Conservation (phyloP, 306 rosid genomes). For the Quillaja saponaria region DNA sequence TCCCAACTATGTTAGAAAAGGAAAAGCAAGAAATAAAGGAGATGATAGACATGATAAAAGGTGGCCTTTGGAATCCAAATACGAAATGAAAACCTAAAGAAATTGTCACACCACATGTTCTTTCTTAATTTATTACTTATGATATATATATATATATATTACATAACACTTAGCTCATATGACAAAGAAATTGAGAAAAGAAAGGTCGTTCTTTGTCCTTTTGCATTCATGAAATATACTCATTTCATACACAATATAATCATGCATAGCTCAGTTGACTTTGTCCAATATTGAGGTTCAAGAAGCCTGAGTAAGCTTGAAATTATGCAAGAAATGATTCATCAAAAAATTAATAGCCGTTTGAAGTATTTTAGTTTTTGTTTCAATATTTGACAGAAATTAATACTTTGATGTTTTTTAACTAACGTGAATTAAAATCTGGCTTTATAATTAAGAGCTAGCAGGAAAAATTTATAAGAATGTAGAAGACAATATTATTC, state of each 20-base stretch:
- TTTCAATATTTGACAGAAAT: slow-evolving; percentile 22
- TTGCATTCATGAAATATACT: slow-evolving; percentile 40
- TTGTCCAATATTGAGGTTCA: slow-evolving; percentile 24
- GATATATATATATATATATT: neutral
- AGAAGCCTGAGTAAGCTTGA: slow-evolving; percentile 15
- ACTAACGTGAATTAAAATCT: no score
- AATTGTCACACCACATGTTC: slow-evolving; percentile 23
- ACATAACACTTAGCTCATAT: slow-evolving; percentile 25
- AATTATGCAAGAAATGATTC: slow-evolving; percentile 23
- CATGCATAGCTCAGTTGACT: slow-evolving; percentile 49
- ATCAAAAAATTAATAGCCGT: slow-evolving; percentile 19
- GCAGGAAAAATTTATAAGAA: no score
- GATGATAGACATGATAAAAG: slow-evolving; percentile 31
- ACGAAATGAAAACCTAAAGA: slow-evolving; percentile 16
- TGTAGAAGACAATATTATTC: no score
- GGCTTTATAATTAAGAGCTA: no score
- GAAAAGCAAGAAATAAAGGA: slow-evolving; percentile 27
- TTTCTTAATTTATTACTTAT: neutral
- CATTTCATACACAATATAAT: slow-evolving; percentile 31
- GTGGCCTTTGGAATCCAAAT: slow-evolving; percentile 39
- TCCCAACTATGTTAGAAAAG: slow-evolving; percentile 43
- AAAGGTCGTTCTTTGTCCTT: slow-evolving; percentile 35
- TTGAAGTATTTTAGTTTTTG: slow-evolving; percentile 15
- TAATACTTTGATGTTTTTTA: no score
- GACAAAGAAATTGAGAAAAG: neutral